Evolutionary conservation across 371 early-diverging fungal genomes (phyloP).

Genomic region (Apophysomyces trapeziformis): DNA sequence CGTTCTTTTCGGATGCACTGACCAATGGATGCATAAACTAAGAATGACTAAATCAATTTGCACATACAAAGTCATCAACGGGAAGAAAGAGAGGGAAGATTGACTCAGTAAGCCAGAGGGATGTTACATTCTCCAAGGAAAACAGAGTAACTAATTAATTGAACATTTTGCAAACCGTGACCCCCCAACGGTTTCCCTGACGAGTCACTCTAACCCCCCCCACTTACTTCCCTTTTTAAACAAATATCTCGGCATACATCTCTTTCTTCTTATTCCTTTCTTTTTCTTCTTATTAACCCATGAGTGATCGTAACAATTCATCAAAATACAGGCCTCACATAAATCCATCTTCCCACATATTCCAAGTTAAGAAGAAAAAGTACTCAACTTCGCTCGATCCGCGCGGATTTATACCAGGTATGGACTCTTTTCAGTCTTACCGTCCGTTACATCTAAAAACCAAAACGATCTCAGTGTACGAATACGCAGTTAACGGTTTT

Average conservation of each 20-base stretch:
- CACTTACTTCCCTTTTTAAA: conserved; percentile 3
- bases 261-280: neutral
- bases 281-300: neutral
- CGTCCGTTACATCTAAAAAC: neutral
- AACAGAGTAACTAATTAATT: conserved; percentile 6
- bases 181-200: conserved; percentile 7
- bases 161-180: neutral
- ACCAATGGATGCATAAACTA: neutral
- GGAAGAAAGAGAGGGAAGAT: neutral
- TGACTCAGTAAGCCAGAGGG: no score
- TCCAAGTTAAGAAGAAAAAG: conserved; percentile 2
- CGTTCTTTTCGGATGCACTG: neutral
- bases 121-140: conserved; percentile 5
- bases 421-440: neutral
- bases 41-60: conserved; percentile 7
- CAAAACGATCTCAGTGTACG: neutral
- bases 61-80: neutral
- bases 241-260: conserved; percentile 5
- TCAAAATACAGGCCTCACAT: neutral
- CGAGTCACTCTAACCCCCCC: conserved; percentile 2
- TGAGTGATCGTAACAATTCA: neutral
- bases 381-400: conserved; percentile 6
- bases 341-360: neutral
- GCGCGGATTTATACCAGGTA: conserved; percentile 5
- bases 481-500: neutral